These are phyloP conservation scores for Gynostemma pentaphyllum DNA, from an alignment of 306 rosid genomes.

Conservation along the genomic window DNA sequence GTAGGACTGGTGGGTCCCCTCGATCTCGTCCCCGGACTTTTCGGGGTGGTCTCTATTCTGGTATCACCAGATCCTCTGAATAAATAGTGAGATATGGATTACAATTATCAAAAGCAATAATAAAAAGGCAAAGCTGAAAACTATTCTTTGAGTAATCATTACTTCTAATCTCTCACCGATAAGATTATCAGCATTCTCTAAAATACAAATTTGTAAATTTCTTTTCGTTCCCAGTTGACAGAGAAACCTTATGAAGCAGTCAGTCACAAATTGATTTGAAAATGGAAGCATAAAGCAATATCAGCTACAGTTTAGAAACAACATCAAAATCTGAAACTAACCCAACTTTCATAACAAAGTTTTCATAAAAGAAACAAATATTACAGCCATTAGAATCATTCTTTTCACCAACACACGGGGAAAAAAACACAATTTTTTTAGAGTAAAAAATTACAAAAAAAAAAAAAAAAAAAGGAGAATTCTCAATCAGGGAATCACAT, in stretches of 20 bases:
- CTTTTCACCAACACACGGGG: conserved; percentile 1
- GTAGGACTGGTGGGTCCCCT: conserved; percentile 90
- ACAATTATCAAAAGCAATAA: conserved; percentile 10
- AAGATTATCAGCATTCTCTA: background rate
- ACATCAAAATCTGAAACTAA: background rate
- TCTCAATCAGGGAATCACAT: background rate
- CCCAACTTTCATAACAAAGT: background rate
- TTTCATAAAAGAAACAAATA: background rate
- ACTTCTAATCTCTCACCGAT: conserved; percentile 10
- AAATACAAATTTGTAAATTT: background rate
- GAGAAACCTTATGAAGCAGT: conserved; percentile 8
- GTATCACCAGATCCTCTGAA: conserved; percentile 48
- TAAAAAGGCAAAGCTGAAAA: background rate
- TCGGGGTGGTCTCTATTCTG: conserved; percentile 39
- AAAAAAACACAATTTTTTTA: background rate
- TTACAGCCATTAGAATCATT: background rate
- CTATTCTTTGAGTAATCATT: background rate
- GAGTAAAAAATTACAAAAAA: background rate
- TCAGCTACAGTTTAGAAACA: background rate
- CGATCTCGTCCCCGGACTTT: conserved; percentile 75
- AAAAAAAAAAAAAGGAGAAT: conserved; percentile 1
- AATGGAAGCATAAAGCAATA: background rate
- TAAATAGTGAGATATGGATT: conserved; percentile 19
- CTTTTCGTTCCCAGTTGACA: conserved; percentile 8
- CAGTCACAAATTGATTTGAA: conserved; percentile 5